Evolutionary conservation across 2,329 filamentous ascomycete genomes (phyloP), one percentile per base, ranked within the genome.

Genomic region (Fusarium heterosporum): DNA sequence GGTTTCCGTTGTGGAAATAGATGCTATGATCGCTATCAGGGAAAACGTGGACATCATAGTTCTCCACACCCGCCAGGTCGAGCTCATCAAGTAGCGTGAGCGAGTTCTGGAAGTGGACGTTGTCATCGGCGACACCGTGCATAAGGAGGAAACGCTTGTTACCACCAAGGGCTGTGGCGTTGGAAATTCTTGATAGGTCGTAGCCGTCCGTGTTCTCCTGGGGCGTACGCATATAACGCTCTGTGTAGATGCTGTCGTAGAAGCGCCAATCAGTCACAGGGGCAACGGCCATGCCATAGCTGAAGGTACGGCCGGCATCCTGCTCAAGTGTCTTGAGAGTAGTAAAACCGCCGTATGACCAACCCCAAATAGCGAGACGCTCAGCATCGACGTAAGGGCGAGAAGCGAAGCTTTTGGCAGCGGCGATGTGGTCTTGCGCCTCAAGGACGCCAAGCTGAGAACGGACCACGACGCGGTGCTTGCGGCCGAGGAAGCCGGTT

Each of bases 231-330:
- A 99, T 99, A 80, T 98, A 99, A 34, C 96, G 89, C 80, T 97
- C 94, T 0, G 94, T 96, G 81, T 97, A 97, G 73, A 97, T 90
- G 60, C 89, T 92, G 80, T 97, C 92, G 80, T 99, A 99, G 79
- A 91, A 97, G 57, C 91, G 87, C 96, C 96, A 99, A 78, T 99
- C 94, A 0, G 95, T 98, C n/a, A 99, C 96, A 17, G 96, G 96
- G 2, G 96, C 96, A 50, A 99, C 96, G 8, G 96, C 93, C 92
- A 99, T 97, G 71, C 96, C 96, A 77, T 99, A 99, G 67, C 90
- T 90, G 82, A 97, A 99, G 0, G 94, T 98, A 74, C 88, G 78
- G 7, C 96, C 96, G 10, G 88, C 95, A 76, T 99, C 96, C 64
- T 88, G 86, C 82, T 99, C 96, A 13, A 99, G 88, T 2, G 93